Conservation (phyloP, 441 rosid species). For the Populus hybrid region DNA sequence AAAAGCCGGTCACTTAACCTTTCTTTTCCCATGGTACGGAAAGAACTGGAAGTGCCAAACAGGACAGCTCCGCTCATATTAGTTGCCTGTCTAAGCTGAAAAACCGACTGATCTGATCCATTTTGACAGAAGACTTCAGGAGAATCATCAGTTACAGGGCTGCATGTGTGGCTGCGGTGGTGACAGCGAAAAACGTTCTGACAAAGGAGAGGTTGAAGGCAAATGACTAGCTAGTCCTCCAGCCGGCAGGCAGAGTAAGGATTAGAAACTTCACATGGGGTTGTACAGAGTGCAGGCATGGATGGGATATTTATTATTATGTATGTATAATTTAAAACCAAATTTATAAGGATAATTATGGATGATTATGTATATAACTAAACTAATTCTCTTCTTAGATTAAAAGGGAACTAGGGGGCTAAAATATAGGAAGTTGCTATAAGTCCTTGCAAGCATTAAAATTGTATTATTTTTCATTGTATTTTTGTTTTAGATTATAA, state of each 20-base stretch:
- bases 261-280: background rate
- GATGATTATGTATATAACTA: too few relatives aligned
- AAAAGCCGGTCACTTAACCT: too few relatives aligned
- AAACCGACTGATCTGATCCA: background rate
- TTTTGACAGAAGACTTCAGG: background rate
- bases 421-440: too few relatives aligned
- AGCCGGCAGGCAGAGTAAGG: background rate
- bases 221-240: background rate
- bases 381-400: too few relatives aligned
- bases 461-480: too few relatives aligned
- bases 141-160: background rate
- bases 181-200: background rate
- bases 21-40: background rate
- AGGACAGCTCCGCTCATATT: background rate
- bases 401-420: too few relatives aligned
- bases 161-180: background rate
- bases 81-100: background rate
- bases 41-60: background rate
- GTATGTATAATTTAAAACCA: too few relatives aligned
- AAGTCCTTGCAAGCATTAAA: too few relatives aligned
- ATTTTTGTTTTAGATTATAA: too few relatives aligned
- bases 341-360: too few relatives aligned
- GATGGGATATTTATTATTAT: too few relatives aligned
- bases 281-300: background rate
- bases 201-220: background rate